Evolutionary conservation across 106 monocot species (phyloP).

Genomic region (Acorus calamus): DNA sequence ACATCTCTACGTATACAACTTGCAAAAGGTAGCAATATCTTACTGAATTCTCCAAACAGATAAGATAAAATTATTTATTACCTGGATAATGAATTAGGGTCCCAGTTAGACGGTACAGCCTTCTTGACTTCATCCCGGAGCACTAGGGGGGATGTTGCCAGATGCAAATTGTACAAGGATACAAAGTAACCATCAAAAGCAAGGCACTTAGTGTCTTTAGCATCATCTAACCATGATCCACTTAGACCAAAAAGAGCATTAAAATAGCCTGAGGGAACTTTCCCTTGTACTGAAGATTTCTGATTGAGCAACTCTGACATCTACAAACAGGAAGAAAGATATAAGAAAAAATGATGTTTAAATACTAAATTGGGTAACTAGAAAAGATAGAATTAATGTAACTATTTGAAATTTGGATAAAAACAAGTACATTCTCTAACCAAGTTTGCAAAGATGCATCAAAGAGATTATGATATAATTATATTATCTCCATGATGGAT

Average conservation of each 20-base stretch:
- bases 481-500: too few species aligned
- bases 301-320: slow-evolving; percentile 93
- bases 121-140: slow-evolving; percentile 73
- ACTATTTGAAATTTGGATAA: too few species aligned
- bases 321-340: slow-evolving; percentile 19
- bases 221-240: slow-evolving; percentile 74
- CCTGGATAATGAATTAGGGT: slow-evolving; percentile 63
- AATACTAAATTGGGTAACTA: too few species aligned
- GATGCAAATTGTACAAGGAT: slow-evolving; percentile 72
- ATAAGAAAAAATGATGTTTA: neutral
- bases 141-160: slow-evolving; percentile 60
- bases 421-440: too few species aligned
- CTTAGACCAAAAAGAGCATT: slow-evolving; percentile 80
- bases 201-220: slow-evolving; percentile 60
- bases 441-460: too few species aligned
- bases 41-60: neutral
- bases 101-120: slow-evolving; percentile 82
- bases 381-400: too few species aligned
- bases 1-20: too few species aligned
- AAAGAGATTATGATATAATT: too few species aligned
- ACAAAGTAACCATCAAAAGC: slow-evolving; percentile 95
- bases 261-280: slow-evolving; percentile 92
- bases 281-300: slow-evolving; percentile 70
- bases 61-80: slow-evolving; percentile 1
- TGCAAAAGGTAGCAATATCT: neutral